Conservation (phyloP, 805 yeast genomes). For the Candida namnaoensis region DNA sequence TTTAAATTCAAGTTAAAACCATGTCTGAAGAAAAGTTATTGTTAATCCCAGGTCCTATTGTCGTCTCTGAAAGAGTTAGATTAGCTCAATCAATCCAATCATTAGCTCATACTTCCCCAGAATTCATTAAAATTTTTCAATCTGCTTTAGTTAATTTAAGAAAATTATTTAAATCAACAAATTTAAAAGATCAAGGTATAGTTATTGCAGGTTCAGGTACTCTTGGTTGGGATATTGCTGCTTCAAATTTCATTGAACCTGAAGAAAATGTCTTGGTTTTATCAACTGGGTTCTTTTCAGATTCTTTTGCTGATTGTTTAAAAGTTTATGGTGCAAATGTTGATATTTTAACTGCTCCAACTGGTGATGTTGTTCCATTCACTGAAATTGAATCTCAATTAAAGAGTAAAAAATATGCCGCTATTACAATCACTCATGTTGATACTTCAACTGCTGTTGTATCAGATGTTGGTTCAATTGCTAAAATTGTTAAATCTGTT, state of each 20-base stretch:
- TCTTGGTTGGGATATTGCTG: conserved; percentile 89
- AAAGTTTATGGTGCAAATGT: conserved; percentile 68
- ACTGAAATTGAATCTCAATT: conserved; percentile 48
- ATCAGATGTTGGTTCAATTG: conserved; percentile 54
- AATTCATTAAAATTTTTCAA: conserved; percentile 69
- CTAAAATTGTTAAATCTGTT: conserved; percentile 48
- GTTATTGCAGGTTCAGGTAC: conserved; percentile 90
- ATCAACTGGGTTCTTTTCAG: conserved; percentile 87
- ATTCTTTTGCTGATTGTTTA: conserved; percentile 71
- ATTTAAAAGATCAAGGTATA: conserved; percentile 64
- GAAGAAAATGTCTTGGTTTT: conserved; percentile 73
- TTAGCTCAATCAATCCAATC: conserved; percentile 77
- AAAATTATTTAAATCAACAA: conserved; percentile 62
- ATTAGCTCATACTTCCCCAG: conserved; percentile 85
- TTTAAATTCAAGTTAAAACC: neutral
- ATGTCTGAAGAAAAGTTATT: conserved; percentile 27
- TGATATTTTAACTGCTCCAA: conserved; percentile 59
- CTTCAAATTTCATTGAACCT: conserved; percentile 58
- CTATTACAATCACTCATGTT: conserved; percentile 86
- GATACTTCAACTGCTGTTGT: conserved; percentile 97
- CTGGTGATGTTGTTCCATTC: conserved; percentile 64
- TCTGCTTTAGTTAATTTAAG: conserved; percentile 60
- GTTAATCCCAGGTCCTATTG: conserved; percentile 83
- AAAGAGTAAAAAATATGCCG: conserved; percentile 41
- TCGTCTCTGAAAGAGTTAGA: conserved; percentile 72